phyloP scores from a whole-genome alignment of 1,284 basidiomycete species.

The Trametes sp. region DNA sequence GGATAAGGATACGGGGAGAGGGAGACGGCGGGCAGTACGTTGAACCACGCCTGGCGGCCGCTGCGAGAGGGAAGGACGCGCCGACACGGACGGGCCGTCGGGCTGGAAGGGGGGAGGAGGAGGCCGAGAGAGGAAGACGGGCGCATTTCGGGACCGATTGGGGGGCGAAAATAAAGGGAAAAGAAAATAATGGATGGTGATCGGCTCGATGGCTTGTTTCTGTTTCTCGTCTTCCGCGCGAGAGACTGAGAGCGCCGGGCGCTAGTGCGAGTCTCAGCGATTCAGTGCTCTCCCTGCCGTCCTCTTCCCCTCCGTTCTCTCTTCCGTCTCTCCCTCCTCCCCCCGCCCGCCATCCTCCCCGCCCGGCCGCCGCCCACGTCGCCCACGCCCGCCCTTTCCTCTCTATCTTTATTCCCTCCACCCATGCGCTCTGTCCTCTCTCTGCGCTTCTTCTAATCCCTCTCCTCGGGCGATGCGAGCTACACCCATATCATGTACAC shows the following conservation, averaged over 20 bases:
- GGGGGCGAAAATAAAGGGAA: slow-evolving; percentile 22
- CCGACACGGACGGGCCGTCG: background rate
- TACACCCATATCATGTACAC: slow-evolving; percentile 72
- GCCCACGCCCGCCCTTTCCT: slow-evolving; percentile 19
- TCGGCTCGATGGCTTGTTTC: slow-evolving; percentile 18
- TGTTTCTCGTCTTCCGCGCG: slow-evolving; percentile 31
- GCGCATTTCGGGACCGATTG: slow-evolving; percentile 32
- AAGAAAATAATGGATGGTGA: slow-evolving; percentile 9
- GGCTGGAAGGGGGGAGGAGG: slow-evolving; percentile 14
- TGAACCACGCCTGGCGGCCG: background rate
- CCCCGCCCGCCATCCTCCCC: slow-evolving; percentile 17
- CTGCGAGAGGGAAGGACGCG: background rate
- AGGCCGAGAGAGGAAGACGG: slow-evolving; percentile 23
- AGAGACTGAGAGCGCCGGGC: slow-evolving; percentile 27
- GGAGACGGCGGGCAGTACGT: slow-evolving; percentile 3
- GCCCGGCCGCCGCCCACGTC: slow-evolving; percentile 19
- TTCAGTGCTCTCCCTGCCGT: slow-evolving; percentile 28
- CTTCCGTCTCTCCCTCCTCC: slow-evolving; percentile 28
- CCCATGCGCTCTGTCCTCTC: slow-evolving; percentile 35
- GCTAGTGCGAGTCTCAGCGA: slow-evolving; percentile 16
- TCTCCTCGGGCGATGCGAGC: slow-evolving; percentile 51
- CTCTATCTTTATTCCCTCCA: slow-evolving; percentile 35
- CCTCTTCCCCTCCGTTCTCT: slow-evolving; percentile 34
- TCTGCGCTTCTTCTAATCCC: slow-evolving; percentile 40
- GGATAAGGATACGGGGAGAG: background rate